Evolutionary conservation across 306 rosid genomes (phyloP).

Genomic region (Boehmeria nivea): DNA sequence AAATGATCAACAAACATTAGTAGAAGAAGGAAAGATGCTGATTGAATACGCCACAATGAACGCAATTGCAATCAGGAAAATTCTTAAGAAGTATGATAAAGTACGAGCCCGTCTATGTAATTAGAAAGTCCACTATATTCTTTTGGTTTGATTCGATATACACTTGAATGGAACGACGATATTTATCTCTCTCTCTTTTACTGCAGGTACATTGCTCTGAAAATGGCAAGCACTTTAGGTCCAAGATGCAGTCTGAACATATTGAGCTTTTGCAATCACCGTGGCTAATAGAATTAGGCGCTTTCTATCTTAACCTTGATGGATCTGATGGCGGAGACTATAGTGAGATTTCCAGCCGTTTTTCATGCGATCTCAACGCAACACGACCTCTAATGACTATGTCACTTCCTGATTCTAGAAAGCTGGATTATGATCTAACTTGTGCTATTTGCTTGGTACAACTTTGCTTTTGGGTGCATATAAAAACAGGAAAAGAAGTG

Average conservation of each 20-base stretch:
- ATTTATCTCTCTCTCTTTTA: conserved; percentile 8
- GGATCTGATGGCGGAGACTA: conserved; percentile 37
- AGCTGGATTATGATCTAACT: conserved; percentile 62
- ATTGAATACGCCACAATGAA: conserved; percentile 83
- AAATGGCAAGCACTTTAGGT: conserved; percentile 67
- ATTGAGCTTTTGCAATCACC: conserved; percentile 86
- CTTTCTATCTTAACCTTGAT: conserved; percentile 64
- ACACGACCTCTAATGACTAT: conserved; percentile 47
- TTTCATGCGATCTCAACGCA: conserved; percentile 45
- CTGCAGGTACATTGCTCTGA: conserved; percentile 65
- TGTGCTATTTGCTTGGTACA: conserved; percentile 94
- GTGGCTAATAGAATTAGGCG: conserved; percentile 89
- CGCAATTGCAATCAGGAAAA: conserved; percentile 76
- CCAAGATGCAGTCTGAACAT: conserved; percentile 66
- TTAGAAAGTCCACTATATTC: too few relatives aligned
- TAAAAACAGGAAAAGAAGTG: not conserved
- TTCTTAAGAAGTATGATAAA: conserved; percentile 91
- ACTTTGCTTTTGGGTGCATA: conserved; percentile 14
- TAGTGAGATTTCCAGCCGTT: conserved; percentile 44
- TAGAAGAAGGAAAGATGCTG: conserved; percentile 62
- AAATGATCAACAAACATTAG: conserved; percentile 49
- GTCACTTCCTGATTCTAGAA: conserved; percentile 62
- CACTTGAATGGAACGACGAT: not conserved
- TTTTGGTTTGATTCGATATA: too few relatives aligned
- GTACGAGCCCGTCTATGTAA: conserved; percentile 26